These are phyloP conservation scores for Lichina pygmaea DNA, from an alignment of 495 filamentous ascomycete genomes.

Conservation along the genomic window DNA sequence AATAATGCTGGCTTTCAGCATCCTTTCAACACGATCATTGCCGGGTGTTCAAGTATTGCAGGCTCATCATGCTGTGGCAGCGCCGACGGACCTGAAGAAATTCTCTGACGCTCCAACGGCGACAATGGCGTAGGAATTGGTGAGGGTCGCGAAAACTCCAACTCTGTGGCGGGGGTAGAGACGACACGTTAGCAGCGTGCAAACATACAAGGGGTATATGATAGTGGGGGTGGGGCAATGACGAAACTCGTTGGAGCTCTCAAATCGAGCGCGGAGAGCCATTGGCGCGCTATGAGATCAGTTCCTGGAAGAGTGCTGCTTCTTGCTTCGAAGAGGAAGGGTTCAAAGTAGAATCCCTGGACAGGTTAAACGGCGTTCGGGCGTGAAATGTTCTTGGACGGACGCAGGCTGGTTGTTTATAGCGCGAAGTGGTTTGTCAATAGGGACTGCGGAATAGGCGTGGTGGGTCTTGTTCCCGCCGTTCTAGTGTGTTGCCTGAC, in stretches of 20 bases:
- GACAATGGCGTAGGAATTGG: slow-evolving; percentile 83
- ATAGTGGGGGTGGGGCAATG: slow-evolving; percentile 6
- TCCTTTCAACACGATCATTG: neutral
- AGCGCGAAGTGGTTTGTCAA: too few relatives aligned
- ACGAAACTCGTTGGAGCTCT: slow-evolving; percentile 92
- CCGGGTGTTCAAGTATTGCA: neutral
- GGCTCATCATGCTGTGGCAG: neutral
- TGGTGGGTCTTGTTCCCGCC: too few relatives aligned
- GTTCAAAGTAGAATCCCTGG: too few relatives aligned
- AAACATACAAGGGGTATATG: slow-evolving; percentile 3
- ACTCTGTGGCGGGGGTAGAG: slow-evolving; percentile 27
- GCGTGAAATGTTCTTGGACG: too few relatives aligned
- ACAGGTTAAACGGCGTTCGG: too few relatives aligned
- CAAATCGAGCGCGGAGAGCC: slow-evolving; percentile 30
- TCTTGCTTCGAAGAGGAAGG: too few relatives aligned
- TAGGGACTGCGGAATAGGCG: too few relatives aligned
- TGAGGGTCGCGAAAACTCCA: slow-evolving; percentile 86
- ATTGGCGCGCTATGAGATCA: neutral
- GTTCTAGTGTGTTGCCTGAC: too few relatives aligned
- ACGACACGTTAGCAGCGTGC: neutral
- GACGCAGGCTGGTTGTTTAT: too few relatives aligned
- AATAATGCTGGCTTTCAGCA: too few relatives aligned
- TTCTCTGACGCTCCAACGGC: slow-evolving; percentile 90
- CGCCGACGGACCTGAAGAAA: slow-evolving; percentile 49
- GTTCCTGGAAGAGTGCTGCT: too few relatives aligned